Base-by-base conservation (phyloP, 805 yeast species). In the Saccharomycopsis sp. region DNA sequence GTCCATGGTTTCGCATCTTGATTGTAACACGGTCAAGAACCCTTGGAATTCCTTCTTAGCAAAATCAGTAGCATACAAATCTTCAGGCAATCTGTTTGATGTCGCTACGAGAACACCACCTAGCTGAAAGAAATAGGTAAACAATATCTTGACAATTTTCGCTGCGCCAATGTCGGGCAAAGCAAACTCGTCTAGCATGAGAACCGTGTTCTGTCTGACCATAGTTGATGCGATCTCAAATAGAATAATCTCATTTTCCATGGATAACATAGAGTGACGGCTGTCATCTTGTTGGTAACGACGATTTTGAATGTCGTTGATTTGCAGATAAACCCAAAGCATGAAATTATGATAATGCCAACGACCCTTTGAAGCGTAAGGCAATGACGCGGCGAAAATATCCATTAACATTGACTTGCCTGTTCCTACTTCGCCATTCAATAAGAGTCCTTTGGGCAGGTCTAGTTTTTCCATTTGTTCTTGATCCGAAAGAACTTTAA, bases 51-150 rank as follows among this genome's bases (percentile, higher is more conserved):
- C 77, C 3, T 68, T 62, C 52, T 72, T 76, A 50, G 76, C 73
- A 59, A 81, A 80, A 45, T 75, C 79, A 9, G 78, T 78, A 3
- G 85, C 72, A 54, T 82, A 82, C 33, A 82, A 65, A 48, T 81
- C 83, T 52, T 81, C 85, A 0, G 89, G 89, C 13, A 81, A 62
- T 56, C 84, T 69, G 53, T 82, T 82, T 2, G 85, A 77, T 1
- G 87, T 82, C 2, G 88, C 86, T 19, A 82, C 81, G 36, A 82
- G 59, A 0, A 82, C 85, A 3, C 89, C 89, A 2, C 89, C 89
- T 9, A 82, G 58, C 53, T 77, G 80, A 65, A 82, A 81, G 61
- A 75, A 82, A 57, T 75, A 79, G 0, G 82, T 77, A 60, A 82
- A 79, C 40, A 82, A 59, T 11, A 79, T 67, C 57, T 78, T 76